Base-by-base conservation (phyloP, 2,329 filamentous ascomycete genomes). In the Penicillium sp. region DNA sequence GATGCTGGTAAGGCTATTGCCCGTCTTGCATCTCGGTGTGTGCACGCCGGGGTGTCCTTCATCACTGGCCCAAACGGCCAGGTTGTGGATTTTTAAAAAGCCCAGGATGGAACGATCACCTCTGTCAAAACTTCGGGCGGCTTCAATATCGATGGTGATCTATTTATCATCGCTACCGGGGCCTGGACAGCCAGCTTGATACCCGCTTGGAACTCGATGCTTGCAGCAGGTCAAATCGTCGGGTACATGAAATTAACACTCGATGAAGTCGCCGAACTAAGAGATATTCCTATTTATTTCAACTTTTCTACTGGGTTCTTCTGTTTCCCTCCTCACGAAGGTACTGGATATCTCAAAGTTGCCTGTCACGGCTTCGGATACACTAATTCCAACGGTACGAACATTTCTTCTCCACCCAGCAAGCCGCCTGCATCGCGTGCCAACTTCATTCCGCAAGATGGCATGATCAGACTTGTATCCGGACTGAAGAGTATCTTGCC, bases 101-200 rank as follows among this genome's bases (percentile, higher is more conserved):
- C 56, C 12, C 7, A 60, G 2, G 55, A 62, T 39, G 59, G 73
- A 57, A 69, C 47, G 72, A 80, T 83, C 23, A 77, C 77, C 1
- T 88, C 88, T 24, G 87, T 77, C 24, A 74, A 71, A 8, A 74
- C 86, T 2, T 62, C 64, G 2, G 71, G 79, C 53, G 79, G 78
- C 1, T 67, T 66, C 13, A 69, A 66, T 5, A 58, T 88, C 5
- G 71, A 70, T 2, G 88, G 85, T 1, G 86, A 89, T 47, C 77
- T 91, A 8, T 86, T 88, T 26, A 78, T 95, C 43, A 77, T 93
- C 2, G 90, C 92, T 0, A 84, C 90, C 0, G 92, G 91, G 18
- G 90, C 91, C 2, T 96, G 91, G 92, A 89, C 87, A 1, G 83
- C 85, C 2, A 79, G 82, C 1, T 78, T 95, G 13, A 73, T 95